These are phyloP conservation scores for sorghum (Sorghum bicolor) DNA, from an alignment of 176 grass and related monocot genomes.

Conservation along the genomic window DNA sequence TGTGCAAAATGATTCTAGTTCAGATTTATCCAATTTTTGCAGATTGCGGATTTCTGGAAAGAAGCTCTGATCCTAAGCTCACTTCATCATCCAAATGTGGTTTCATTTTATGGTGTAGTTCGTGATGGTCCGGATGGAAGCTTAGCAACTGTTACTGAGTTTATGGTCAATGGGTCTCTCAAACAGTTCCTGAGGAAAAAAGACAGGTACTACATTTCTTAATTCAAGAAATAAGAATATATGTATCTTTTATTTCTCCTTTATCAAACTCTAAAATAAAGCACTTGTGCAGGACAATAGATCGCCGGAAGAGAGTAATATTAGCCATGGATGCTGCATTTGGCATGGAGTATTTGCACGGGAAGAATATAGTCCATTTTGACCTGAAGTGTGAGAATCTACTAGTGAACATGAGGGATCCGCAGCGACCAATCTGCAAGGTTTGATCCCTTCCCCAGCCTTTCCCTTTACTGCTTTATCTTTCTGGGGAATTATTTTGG, in stretches of 20 bases:
- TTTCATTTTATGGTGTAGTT: conserved; percentile 98
- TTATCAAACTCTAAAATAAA: conserved; percentile 24
- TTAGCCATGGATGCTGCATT: conserved; percentile 97
- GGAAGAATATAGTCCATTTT: conserved; percentile 96
- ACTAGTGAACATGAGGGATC: conserved; percentile 96
- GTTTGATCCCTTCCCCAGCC: conserved; percentile 24
- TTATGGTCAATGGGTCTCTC: conserved; percentile 98
- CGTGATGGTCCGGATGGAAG: conserved; percentile 91
- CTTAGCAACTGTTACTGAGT: conserved; percentile 94
- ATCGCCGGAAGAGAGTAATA: conserved; percentile 94
- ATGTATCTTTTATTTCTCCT: conserved; percentile 18
- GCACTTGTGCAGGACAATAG: conserved; percentile 66
- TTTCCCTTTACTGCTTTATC: background rate
- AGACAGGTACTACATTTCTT: conserved; percentile 61
- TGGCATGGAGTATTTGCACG: conserved; percentile 99
- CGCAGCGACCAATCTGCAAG: conserved; percentile 92
- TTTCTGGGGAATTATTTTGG: background rate
- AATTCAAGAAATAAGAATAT: background rate
- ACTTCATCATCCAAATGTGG: conserved; percentile 97
- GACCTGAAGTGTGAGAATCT: conserved; percentile 98
- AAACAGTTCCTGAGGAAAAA: conserved; percentile 97
- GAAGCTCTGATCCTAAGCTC: conserved; percentile 87
- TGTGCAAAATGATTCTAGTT: conserved; percentile 26
- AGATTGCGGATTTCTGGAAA: conserved; percentile 99
- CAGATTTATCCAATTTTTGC: conserved; percentile 17